Base-by-base conservation (phyloP, 306 rosid genomes). In the Pueraria montana region DNA sequence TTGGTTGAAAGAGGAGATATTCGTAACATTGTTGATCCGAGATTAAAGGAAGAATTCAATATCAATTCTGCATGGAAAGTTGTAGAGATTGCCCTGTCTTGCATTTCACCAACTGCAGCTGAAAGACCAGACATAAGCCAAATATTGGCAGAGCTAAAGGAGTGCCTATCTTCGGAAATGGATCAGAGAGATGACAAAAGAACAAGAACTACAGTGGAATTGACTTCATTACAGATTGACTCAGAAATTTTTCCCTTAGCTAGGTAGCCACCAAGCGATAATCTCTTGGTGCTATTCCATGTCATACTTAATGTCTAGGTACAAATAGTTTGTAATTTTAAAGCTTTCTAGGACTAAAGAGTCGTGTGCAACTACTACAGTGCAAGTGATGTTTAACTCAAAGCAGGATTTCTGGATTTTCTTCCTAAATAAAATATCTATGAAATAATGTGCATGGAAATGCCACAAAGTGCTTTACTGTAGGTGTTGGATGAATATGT, bases 101-200 rank as follows among this genome's bases (percentile, higher is more conserved):
- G 87, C 73, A 52, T 16, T 71, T 17, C 30, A 11, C n/a, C 53
- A 38, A 5, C 1, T 45, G 67, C 72, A 20, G 17, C 17, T 23
- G 76, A 85, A 58, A 88, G 87, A 23, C 85, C 83, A n/a, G 84
- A 88, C 71, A 83, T 86, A 13, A 80, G 83, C n/a, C 43, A 68
- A 14, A 66, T 86, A 30, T 43, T 82, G 34, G 20, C 2, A 20
- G 84, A 77, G 27, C 61, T 88, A 4, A 86, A 83, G 18, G 82
- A 80, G 3, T 84, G 82, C 53, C 53, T 89, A 32, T 71, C 75
- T n/a, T 18, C 79, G 11, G 84, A 83, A 5, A 83, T 80, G 36
- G 40, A 7, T 79, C 59, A 61, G 45, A 45, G 4, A 45, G 5
- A 49, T 34, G 8, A 0, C 14, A 34, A n/a, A 78, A 30, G 23